phyloP scores from a whole-genome alignment of 2,329 filamentous ascomycete genomes.

The Ophiostoma ips region DNA sequence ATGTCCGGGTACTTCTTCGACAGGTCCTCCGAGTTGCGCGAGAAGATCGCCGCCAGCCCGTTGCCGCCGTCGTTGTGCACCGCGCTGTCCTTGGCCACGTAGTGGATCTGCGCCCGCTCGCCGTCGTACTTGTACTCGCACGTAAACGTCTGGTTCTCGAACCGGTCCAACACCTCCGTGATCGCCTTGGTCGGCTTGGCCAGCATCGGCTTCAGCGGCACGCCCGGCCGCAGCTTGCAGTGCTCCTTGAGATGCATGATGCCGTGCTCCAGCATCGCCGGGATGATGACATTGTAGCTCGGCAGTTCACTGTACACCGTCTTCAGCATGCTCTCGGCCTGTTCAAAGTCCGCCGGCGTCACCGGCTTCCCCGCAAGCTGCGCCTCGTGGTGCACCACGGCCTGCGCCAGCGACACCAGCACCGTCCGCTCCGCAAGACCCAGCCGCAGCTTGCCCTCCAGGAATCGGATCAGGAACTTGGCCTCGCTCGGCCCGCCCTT shows the following conservation, averaged over 20 bases:
- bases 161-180: constrained; percentile 90
- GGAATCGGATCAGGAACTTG: constrained; percentile 82
- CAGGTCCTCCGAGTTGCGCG: constrained; percentile 89
- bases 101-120: constrained; percentile 96
- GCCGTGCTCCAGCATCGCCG: constrained; percentile 73
- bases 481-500: constrained; percentile 91
- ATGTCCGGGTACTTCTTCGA: constrained; percentile 98
- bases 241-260: constrained; percentile 69
- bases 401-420: constrained; percentile 78
- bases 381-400: constrained; percentile 71
- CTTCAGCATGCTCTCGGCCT: constrained; percentile 78
- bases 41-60: constrained; percentile 87
- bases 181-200: constrained; percentile 98
- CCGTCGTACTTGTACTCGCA: constrained; percentile 99
- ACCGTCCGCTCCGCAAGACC: constrained; percentile 88
- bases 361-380: constrained; percentile 56
- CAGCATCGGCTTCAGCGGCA: constrained; percentile 95
- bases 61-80: background rate
- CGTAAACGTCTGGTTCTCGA: constrained; percentile 88
- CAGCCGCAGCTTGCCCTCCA: constrained; percentile 86
- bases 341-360: constrained; percentile 61
- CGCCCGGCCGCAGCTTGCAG: constrained; percentile 84
- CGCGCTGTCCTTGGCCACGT: constrained; percentile 51
- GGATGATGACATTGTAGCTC: constrained; percentile 89
- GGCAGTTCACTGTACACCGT: constrained; percentile 88